phyloP scores from a whole-genome alignment of 768 basidiomycete species.

The Macrocybe gigantea region DNA sequence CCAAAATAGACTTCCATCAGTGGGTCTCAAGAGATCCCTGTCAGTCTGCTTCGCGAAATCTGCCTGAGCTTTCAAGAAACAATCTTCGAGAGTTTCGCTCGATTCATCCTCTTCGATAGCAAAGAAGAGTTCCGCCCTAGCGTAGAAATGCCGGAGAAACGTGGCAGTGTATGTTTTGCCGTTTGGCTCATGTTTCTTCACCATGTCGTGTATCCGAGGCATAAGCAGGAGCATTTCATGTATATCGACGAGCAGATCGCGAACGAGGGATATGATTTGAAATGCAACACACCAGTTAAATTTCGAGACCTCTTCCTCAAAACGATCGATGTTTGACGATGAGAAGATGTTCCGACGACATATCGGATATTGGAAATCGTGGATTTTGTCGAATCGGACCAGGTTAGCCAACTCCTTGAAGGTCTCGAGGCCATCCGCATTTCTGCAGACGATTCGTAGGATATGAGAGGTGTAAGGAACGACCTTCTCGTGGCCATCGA shows the following conservation, averaged over 20 bases:
- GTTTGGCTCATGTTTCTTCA: conserved; percentile 9
- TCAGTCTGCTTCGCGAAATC: conserved; percentile 19
- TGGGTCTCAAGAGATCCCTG: conserved; percentile 14
- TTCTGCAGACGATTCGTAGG: conserved; percentile 43
- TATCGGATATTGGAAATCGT: conserved; percentile 29
- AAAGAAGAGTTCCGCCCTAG: conserved; percentile 16
- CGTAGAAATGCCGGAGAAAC: conserved; percentile 35
- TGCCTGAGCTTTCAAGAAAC: conserved; percentile 20
- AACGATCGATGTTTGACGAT: conserved; percentile 17
- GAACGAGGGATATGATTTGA: conserved; percentile 45
- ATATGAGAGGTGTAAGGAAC: conserved; percentile 48
- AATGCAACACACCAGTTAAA: conserved; percentile 52
- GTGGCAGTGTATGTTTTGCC: conserved; percentile 29
- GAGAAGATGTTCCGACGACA: conserved; percentile 43
- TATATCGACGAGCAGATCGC: conserved; percentile 38
- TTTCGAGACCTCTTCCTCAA: conserved; percentile 24
- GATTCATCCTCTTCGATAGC: conserved; percentile 19
- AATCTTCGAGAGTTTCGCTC: conserved; percentile 19
- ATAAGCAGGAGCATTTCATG: conserved; percentile 43
- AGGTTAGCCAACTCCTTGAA: conserved; percentile 33
- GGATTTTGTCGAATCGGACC: conserved; percentile 31
- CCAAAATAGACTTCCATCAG: conserved; percentile 31
- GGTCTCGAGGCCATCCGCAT: conserved; percentile 20
- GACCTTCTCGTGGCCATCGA: conserved; percentile 34
- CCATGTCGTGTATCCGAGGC: conserved; percentile 23